Percentiles rank a stretch among this genome's conserved stretches.
These are phyloP conservation scores for Carallia pectinifolia DNA, from an alignment of 345 rosid species.

Conservation along the genomic window DNA sequence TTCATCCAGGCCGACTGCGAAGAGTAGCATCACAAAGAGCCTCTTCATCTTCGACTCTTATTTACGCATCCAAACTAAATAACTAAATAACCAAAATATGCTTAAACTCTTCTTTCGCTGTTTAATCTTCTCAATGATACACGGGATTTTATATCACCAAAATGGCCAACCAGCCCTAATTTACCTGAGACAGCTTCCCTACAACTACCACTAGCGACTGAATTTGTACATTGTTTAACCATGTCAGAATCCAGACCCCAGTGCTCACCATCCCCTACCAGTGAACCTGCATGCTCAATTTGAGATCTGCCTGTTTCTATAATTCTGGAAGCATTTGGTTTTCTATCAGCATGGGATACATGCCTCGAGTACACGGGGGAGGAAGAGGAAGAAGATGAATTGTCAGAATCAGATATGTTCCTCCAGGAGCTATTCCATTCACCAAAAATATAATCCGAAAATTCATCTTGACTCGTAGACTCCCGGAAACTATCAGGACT, in stretches of 20 bases:
- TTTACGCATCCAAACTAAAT: slow-evolving; percentile 30
- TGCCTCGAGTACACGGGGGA: slow-evolving; percentile 50
- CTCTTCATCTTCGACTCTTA: slow-evolving; percentile 24
- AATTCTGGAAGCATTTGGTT: slow-evolving; percentile 27
- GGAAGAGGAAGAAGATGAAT: slow-evolving; percentile 54
- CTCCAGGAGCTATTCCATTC: slow-evolving; percentile 53
- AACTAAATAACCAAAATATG: slow-evolving; percentile 7
- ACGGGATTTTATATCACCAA: slow-evolving; percentile 38
- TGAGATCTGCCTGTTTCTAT: slow-evolving; percentile 27
- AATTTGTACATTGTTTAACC: slow-evolving; percentile 38
- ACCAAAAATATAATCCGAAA: slow-evolving; percentile 65
- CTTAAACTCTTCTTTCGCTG: slow-evolving; percentile 30
- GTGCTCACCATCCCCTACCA: not conserved
- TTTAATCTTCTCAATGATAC: slow-evolving; percentile 34
- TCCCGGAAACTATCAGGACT: slow-evolving; percentile 78
- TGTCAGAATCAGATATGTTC: slow-evolving; percentile 53
- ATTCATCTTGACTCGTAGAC: slow-evolving; percentile 68
- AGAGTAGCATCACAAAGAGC: slow-evolving; percentile 26
- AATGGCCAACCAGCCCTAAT: slow-evolving; percentile 36
- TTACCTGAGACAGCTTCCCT: slow-evolving; percentile 40
- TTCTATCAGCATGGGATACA: slow-evolving; percentile 30
- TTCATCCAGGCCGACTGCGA: slow-evolving; percentile 26
- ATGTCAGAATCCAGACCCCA: slow-evolving; percentile 34
- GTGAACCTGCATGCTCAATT: slow-evolving; percentile 14
- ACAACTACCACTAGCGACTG: slow-evolving; percentile 29